Evolutionary conservation across 305 asterid species (phyloP), one percentile per base, ranked within the genome.

Genomic region (Ilex paraguariensis): DNA sequence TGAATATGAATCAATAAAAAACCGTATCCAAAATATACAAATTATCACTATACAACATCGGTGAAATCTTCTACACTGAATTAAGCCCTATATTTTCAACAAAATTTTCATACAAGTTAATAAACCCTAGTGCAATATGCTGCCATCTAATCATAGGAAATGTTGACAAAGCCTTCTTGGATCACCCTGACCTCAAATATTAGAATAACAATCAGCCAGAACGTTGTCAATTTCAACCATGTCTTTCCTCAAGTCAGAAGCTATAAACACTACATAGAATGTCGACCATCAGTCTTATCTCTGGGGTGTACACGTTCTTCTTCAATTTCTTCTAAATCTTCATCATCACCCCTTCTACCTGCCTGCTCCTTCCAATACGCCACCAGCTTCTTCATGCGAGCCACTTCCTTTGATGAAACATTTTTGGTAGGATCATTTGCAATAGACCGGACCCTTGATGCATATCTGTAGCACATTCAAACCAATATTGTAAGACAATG

Each of bases 281-380:
- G 86, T 13, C 95, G 96, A 60, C 75, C 73, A 48, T 87, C 97
- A 1, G 73, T 33, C 70, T 72, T 87, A 59, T 77, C 90, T 77
- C 65, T 85, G 0, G 74, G 1, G 28, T 21, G 59, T 40, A 63
- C 31, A 68, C 85, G 81, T 66, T 90, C 94, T 4, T 92, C 96
- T 72, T 75, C 90, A 64, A 90, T 77, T 82, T 92, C 98, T 74
- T 90, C 96, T 13, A 90, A 71, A 3, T 90, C 96, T 68, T 92
- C 97, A 0, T 85, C 97, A 13, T 87, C 97, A 5, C 84, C 91
- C 70, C 72, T 82, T 55, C 83, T 88, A 16, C 98, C 97, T 0
- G 90, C 98, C 64, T 89, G 94, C 73, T 84, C 98, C 70, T 87
- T 92, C 97, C 97, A 92, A 56, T 87, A 75, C 2, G 84, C 91